Conservation (phyloP, 139 green algal species). For the Closterium sp. region DNA sequence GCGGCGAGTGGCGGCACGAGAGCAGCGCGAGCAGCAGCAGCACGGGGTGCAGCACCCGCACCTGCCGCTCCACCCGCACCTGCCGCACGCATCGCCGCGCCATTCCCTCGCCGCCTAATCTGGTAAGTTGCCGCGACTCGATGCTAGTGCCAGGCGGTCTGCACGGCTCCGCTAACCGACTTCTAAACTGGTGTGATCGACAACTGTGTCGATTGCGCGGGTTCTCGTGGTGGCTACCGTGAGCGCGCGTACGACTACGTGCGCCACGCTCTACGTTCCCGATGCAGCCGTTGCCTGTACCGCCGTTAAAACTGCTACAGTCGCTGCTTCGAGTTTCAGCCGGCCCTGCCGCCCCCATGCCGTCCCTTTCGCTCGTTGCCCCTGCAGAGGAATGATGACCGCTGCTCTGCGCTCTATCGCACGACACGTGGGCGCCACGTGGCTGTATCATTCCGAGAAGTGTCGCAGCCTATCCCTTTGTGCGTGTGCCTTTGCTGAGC, state of each 20-base stretch:
- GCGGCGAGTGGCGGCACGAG: background rate
- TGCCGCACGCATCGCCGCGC: background rate
- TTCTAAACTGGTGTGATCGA: too few species aligned
- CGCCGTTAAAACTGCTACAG: background rate
- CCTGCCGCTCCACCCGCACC: background rate
- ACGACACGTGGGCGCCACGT: background rate
- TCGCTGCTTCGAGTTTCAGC: background rate
- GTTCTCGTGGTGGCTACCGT: too few species aligned
- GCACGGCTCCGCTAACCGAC: background rate
- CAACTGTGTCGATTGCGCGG: too few species aligned
- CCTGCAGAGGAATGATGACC: background rate
- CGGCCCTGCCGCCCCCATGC: background rate
- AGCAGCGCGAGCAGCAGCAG: background rate
- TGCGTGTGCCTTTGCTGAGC: too few species aligned
- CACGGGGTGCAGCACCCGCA: background rate
- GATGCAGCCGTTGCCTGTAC: background rate
- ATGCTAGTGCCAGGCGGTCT: background rate
- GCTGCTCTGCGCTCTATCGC: background rate
- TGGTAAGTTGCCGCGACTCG: background rate
- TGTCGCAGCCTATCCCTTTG: too few species aligned
- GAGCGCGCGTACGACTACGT: too few species aligned
- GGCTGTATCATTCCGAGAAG: background rate
- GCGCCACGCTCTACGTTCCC: too few species aligned
- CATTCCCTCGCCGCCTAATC: background rate
- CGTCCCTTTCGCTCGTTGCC: background rate